Base-by-base conservation (phyloP, 345 rosid species). In the Gossypium bickii region DNA sequence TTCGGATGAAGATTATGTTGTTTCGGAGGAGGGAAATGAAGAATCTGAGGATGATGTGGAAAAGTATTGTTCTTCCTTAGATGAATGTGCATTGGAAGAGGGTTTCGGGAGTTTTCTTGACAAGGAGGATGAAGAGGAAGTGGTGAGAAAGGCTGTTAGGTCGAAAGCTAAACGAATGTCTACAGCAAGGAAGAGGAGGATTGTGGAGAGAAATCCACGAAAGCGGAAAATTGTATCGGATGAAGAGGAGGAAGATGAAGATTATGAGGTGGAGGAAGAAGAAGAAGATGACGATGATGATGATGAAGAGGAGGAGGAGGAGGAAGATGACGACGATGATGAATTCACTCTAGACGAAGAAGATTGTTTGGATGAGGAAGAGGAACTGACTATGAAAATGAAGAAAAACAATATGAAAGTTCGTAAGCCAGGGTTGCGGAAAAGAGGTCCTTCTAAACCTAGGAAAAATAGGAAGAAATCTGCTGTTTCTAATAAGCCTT, bases 1-100 rank as follows among this genome's bases (percentile, higher is more conserved):
- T 77, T 96, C 99, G 0, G 99, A 96, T 84, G 98, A 96, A 85
- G 99, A 96, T 87, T 96, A 90, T 78, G 98, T 92, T 47, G 78
- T 89, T 80, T 95, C 97, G 0, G 84, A 88, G 51, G 97, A 88
- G 80, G 93, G 87, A 69, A 81, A 80, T 47, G 87, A 82, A 52
- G 90, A 79, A 17, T 88, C 97, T 1, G 97, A 86, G 56, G 91
- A 86, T 79, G 90, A 85, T 47, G 80, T 77, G 22, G 92, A 78
- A 67, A 96, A 89, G 78, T 85, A 80, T 75, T 85, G 81, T 11
- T 83, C 78, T 6, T 85, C 87, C 7, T 74, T 81, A 24, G 93
- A 89, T 73, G 94, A 78, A 58, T 84, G 74, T 73, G 84, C 81
- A 0, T 89, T 88, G 1, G 93, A 85, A 63, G 93, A 87, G 78